Evolutionary conservation across 1,284 basidiomycete species (phyloP), one percentile per base, ranked within the genome.

Genomic region (Coriolopsis trogii): DNA sequence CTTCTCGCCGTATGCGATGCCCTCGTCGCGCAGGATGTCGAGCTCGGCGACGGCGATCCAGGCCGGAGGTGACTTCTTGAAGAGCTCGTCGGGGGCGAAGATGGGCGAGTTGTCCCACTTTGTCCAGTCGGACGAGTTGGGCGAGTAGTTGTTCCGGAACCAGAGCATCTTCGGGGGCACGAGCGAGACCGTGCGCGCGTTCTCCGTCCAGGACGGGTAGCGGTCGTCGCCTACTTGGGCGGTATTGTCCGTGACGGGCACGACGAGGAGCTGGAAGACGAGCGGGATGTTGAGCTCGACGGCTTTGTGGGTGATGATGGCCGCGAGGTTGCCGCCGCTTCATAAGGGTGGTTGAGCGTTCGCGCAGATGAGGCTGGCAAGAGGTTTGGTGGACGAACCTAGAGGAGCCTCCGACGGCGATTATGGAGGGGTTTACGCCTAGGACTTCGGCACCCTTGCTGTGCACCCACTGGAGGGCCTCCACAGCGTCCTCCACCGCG

Each of bases 181-280:
- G 24, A 91, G 75, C 73, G 83, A 81, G 0, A 82, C 78, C 1
- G 84, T 80, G 46, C 83, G 67, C 21, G 73, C 70, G 61, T 86
- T 85, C 55, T 80, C 77, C 12, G 70, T 68, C 86, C 87, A 89
- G 9, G 79, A 80, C 9, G 69, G 67, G 47, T 80, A 72, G 1
- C 69, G 67, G 1, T 59, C 67, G 15, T 71, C 72, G n/a, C 66
- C 64, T 16, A 67, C 65, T 8, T 75, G 73, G 3, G 81, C 80
- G 2, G 85, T 85, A 67, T 88, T 88, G 65, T 90, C 85, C 1
- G 76, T 78, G n/a, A 89, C 86, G 20, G 87, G 87, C 1, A 88
- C 86, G 18, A 86, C 73, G 23, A 89, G 75, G 1, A 88, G 67
- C 61, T 89, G 85, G 66, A 87, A 84, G 8, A 77, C 53, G 29